Conservation (phyloP, 805 yeast genomes). For the Dipodascopsis uninucleata region DNA sequence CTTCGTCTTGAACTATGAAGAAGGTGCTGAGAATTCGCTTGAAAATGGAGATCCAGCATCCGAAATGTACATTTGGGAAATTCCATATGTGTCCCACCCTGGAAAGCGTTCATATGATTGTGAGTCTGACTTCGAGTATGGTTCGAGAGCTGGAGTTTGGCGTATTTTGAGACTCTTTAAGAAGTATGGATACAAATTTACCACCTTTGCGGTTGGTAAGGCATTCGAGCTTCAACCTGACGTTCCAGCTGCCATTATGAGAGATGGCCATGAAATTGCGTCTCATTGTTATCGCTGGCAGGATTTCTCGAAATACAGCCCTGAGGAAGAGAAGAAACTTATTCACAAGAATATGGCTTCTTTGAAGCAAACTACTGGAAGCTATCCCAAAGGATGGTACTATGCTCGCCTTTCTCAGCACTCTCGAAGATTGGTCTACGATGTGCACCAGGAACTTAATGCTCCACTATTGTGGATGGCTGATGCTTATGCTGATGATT, state of each 20-base stretch:
- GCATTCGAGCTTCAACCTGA: slow-evolving; percentile 39
- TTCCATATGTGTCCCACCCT: slow-evolving; percentile 26
- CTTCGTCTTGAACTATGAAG: slow-evolving; percentile 39
- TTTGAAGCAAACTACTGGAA: slow-evolving; percentile 37
- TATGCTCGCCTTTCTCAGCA: slow-evolving; percentile 38
- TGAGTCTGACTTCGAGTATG: slow-evolving; percentile 39
- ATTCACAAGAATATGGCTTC: slow-evolving; percentile 35
- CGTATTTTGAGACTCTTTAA: slow-evolving; percentile 37
- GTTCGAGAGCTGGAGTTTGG: slow-evolving; percentile 39
- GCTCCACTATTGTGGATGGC: slow-evolving; percentile 37
- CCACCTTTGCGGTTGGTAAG: slow-evolving; percentile 41
- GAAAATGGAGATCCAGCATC: slow-evolving; percentile 36
- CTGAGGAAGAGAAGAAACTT: slow-evolving; percentile 38
- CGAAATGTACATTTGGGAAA: slow-evolving; percentile 32
- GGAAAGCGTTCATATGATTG: slow-evolving; percentile 33
- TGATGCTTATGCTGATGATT: slow-evolving; percentile 40
- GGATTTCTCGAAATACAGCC: slow-evolving; percentile 33
- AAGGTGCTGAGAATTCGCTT: slow-evolving; percentile 37
- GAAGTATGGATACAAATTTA: slow-evolving; percentile 36
- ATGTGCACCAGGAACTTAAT: slow-evolving; percentile 38
- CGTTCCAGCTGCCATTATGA: slow-evolving; percentile 38
- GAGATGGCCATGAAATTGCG: slow-evolving; percentile 42
- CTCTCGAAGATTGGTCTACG: slow-evolving; percentile 37
- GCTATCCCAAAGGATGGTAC: slow-evolving; percentile 40
- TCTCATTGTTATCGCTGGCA: slow-evolving; percentile 42